Percentiles rank a stretch among this genome's conserved stretches.
Conservation (phyloP, 225 moss, liverwort and hornwort genomes). For the Straminergon stramineum region DNA sequence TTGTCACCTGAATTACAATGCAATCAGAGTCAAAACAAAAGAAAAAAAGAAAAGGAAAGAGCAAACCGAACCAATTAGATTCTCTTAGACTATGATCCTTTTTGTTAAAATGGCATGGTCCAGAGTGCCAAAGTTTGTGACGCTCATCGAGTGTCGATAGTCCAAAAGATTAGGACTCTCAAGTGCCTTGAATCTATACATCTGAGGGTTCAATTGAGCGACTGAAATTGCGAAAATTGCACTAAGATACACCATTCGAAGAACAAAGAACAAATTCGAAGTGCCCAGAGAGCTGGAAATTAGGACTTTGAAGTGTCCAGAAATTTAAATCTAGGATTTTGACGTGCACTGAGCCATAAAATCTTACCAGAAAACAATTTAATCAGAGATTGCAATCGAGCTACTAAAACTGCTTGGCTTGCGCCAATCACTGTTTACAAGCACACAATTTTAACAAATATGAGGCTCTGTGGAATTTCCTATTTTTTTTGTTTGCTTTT, state of each 20-base stretch:
- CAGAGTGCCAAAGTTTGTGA: neutral
- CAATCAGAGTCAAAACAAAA: neutral
- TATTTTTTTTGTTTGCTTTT: too few species aligned
- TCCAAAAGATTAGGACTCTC: neutral
- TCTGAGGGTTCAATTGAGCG: neutral
- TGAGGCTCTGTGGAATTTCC: neutral
- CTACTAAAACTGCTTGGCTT: neutral
- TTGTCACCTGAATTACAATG: constrained; percentile 12
- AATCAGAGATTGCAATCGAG: neutral
- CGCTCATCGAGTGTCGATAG: neutral
- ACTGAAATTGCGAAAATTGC: neutral
- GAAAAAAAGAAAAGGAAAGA: neutral
- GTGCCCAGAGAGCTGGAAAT: neutral
- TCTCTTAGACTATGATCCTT: neutral
- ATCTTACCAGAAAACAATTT: too few species aligned
- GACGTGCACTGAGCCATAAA: neutral
- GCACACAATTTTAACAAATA: neutral
- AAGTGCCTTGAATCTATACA: neutral
- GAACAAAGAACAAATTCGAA: neutral
- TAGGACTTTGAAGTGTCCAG: neutral
- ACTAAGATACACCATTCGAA: neutral
- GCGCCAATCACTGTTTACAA: neutral
- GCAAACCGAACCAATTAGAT: neutral
- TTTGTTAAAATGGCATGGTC: neutral
- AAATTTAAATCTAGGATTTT: neutral